Base-by-base conservation (phyloP, 352 stramenopile species). In the Phytophthora sansomeana region DNA sequence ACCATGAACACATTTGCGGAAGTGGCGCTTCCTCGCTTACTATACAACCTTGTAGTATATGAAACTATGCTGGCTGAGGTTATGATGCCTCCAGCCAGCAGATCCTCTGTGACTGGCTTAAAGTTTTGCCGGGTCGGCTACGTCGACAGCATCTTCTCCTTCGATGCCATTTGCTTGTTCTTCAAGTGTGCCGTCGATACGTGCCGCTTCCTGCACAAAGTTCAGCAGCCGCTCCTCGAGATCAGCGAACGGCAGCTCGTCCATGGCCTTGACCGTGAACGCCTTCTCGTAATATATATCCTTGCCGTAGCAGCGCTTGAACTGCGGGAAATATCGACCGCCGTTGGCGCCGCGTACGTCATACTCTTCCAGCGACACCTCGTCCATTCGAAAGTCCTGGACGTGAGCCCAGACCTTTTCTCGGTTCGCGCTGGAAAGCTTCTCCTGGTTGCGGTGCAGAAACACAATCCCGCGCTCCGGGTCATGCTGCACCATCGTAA, bases 401-500 rank as follows among this genome's bases (percentile, higher is more conserved):
- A 90, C 44, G 32, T 90, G 77, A 2, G 61, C 56, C 73, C 81
- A 84, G 9, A 89, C 66, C 38, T 75, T 54, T 1, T 56, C 63
- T 14, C 74, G 63, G 55, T 81, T 86, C 17, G 58, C 51, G 9
- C 69, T 78, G 13, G 68, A 67, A 2, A 91, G 54, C 50, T 91
- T 92, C 50, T 85, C 69, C 44, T 75, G 64, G 44, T 90, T 92
- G 39, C 83, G 82, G 30, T 90, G 82, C 47, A 91, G 36, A 35
- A 92, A 90, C 17, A 92, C 38, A 30, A 89, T 77, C 4, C 61
- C 46, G 21, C 71, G 49, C n/a, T 64, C 47, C 5, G 80, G 66
- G 55, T 90, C 83, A 46, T 86, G 78, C 65, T 92, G 83, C 43
- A 90, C 77, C 78, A 92, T 90, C 0, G 82, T 87, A 5, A 85